Percentiles rank a stretch among this genome's conserved stretches.
These are phyloP conservation scores for Nepenthes gracilis DNA, from an alignment of 148 eudicot species.

Conservation along the genomic window DNA sequence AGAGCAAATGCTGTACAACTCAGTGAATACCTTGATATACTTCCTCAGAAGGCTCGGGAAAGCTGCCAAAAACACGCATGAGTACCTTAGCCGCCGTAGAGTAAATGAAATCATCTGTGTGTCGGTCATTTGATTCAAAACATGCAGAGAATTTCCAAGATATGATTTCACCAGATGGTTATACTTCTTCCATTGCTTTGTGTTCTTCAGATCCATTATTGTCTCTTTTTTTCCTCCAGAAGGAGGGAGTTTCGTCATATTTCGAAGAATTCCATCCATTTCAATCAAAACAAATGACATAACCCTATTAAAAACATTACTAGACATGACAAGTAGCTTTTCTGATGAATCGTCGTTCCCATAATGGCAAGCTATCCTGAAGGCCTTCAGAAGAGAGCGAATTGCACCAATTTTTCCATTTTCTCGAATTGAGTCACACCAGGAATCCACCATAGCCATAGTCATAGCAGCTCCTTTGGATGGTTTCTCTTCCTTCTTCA, in stretches of 20 bases:
- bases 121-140: constrained; percentile 93
- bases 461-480: constrained; percentile 41
- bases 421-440: constrained; percentile 55
- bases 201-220: constrained; percentile 39
- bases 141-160: constrained; percentile 87
- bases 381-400: constrained; percentile 74
- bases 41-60: constrained; percentile 86
- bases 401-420: constrained; percentile 52
- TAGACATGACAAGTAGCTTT: constrained; percentile 69
- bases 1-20: constrained; percentile 2
- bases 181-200: constrained; percentile 69
- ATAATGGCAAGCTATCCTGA: constrained; percentile 82
- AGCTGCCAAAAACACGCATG: constrained; percentile 82
- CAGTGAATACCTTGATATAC: constrained; percentile 64
- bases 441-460: constrained; percentile 82
- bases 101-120: constrained; percentile 74
- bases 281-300: constrained; percentile 71
- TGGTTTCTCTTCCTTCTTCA: constrained; percentile 32
- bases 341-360: constrained; percentile 66
- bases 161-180: constrained; percentile 83
- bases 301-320: constrained; percentile 80
- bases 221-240: constrained; percentile 82
- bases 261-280: constrained; percentile 75
- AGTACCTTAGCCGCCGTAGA: constrained; percentile 53
- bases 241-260: constrained; percentile 57